These are phyloP conservation scores for Cubamyces lactineus DNA, from an alignment of 768 basidiomycete species.

Conservation along the genomic window DNA sequence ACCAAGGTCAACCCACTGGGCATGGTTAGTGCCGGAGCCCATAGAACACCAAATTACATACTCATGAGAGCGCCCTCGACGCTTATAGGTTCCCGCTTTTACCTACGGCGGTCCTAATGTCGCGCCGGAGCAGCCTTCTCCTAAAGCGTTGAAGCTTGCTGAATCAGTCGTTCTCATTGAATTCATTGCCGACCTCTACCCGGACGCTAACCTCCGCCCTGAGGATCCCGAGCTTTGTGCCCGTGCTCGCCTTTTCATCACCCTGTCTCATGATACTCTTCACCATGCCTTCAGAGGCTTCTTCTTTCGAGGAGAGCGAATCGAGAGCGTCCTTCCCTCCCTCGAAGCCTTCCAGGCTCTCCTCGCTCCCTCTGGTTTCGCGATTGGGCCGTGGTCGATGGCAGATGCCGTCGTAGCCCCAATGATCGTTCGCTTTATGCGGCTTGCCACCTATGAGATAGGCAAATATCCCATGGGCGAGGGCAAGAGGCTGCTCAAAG, in stretches of 20 bases:
- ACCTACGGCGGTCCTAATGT: conserved; percentile 63
- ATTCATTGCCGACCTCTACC: conserved; percentile 64
- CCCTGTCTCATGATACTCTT: conserved; percentile 50
- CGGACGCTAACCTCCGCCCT: conserved; percentile 52
- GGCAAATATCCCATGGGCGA: conserved; percentile 54
- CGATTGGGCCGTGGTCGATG: conserved; percentile 51
- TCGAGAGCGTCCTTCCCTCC: conserved; percentile 44
- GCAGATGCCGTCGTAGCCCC: conserved; percentile 68
- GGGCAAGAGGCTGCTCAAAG: conserved; percentile 48
- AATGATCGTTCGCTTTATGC: conserved; percentile 57
- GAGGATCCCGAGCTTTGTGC: conserved; percentile 59
- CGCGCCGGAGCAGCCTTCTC: conserved; percentile 58
- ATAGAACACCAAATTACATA: background rate
- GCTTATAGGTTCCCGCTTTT: conserved; percentile 55
- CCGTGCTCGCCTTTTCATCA: conserved; percentile 61
- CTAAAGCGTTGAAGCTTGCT: conserved; percentile 59
- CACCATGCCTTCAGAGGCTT: conserved; percentile 43
- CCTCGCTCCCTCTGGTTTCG: conserved; percentile 54
- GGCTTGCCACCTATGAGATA: conserved; percentile 50
- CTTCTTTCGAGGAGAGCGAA: conserved; percentile 43
- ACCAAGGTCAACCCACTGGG: conserved; percentile 64
- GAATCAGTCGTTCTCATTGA: conserved; percentile 70
- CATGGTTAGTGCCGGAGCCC: conserved; percentile 47
- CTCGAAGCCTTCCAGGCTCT: conserved; percentile 53
- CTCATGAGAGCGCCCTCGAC: background rate